Conservation (phyloP, 2,329 filamentous ascomycete species). For the Clonostachys rhizophaga region DNA sequence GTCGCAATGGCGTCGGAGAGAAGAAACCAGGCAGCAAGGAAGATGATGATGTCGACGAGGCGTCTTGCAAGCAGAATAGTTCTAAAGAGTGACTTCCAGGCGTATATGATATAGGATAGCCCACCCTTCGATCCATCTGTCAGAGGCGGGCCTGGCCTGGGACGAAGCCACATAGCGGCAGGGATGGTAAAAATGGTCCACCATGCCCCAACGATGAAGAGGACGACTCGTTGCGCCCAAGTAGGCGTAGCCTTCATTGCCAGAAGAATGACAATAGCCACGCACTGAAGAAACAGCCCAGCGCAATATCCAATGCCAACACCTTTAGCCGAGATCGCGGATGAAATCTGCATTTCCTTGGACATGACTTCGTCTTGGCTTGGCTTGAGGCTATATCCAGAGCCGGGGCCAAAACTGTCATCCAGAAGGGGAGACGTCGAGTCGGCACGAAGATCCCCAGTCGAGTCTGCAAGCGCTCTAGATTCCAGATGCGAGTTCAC, state of each 20-base stretch:
- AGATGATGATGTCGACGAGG: constrained; percentile 70
- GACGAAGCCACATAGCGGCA: constrained; percentile 79
- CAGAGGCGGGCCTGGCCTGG: constrained; percentile 82
- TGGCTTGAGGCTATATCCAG: no score
- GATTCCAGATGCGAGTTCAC: constrained; percentile 23
- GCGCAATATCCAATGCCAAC: constrained; percentile 93
- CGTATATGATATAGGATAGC: constrained; percentile 70
- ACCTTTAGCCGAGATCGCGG: constrained; percentile 84
- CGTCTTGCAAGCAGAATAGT: constrained; percentile 72
- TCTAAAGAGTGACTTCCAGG: constrained; percentile 81
- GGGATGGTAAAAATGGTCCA: constrained; percentile 92
- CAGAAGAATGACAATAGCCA: constrained; percentile 74
- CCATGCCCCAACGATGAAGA: constrained; percentile 86
- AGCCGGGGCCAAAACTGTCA: constrained; percentile 10
- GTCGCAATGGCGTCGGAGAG: constrained; percentile 93
- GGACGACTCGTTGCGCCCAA: constrained; percentile 79
- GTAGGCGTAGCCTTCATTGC: constrained; percentile 65
- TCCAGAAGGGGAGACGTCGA: constrained; percentile 43
- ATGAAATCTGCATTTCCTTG: constrained; percentile 74
- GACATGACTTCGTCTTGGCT: constrained; percentile 41
- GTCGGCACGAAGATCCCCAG: constrained; percentile 23
- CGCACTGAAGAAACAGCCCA: constrained; percentile 76
- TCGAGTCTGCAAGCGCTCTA: constrained; percentile 24
- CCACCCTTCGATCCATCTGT: constrained; percentile 43
- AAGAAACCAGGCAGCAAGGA: constrained; percentile 88